Base-by-base conservation (phyloP, 1,139 yeast species). In the Suhomyces bokatorum region DNA sequence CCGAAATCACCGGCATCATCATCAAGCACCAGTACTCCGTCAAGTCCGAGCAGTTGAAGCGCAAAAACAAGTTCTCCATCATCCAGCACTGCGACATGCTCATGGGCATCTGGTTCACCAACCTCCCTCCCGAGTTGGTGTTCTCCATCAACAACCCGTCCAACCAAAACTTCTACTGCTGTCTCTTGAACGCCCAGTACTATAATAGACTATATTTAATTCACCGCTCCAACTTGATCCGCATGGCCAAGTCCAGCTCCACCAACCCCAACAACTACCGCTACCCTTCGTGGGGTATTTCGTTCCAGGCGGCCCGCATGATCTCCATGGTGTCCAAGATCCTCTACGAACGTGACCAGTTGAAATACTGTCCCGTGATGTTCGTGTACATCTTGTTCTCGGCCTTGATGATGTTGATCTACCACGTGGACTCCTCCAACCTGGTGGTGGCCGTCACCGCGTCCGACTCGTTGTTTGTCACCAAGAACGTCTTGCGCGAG, bases 231-330 rank as follows among this genome's bases (percentile, higher is more conserved):
- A 85, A 85, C 56, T 80, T 87, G 47, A 66, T 81, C 34, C 70
- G 80, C 49, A 70, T 75, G 73, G 76, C 78, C 11, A 63, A 69
- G 40, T 67, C 74, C 14, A 67, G 67, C 26, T 67, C 75, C 4
- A 67, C 74, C 7, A 69, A 72, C 49, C 60, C 78, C 16, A 67
- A 72, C 59, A 77, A 75, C 55, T 80, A 75, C 58, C 79, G 76
- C 45, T 85, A 83, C 60, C 90, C 93, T 1, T 81, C 89, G 7
- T 83, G 93, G 87, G 90, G 93, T 12, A 86, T 87, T 50, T 85
- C 91, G 2, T 87, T 87, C 69, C 91, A 86, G 62, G 89, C 95
- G 0, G 89, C 95, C 1, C 81, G 88, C 58, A 85, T 85, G 85
- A 83, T 87, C 50, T 80, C 87, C 6, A 73, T 82, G 48, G 83